Evolutionary conservation across 1,139 yeast species (phyloP).

Genomic region (Kodamaea derodonti): DNA sequence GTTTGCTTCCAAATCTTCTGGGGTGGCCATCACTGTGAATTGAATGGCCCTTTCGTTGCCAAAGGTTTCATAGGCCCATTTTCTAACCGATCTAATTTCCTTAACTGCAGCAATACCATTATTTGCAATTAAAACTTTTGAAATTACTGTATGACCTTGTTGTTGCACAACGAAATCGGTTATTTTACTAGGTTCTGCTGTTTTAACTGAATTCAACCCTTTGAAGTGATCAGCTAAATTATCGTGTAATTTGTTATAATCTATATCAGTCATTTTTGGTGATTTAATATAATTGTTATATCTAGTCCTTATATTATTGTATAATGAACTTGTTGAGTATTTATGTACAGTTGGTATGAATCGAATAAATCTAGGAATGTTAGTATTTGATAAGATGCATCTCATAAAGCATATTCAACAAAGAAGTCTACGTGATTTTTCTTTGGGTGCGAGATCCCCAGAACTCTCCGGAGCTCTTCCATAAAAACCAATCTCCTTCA

Average conservation of each 20-base stretch:
- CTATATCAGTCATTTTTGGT: slow-evolving; percentile 9
- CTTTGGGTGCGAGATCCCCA: too few species aligned
- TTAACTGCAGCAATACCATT: slow-evolving; percentile 99
- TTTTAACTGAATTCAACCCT: slow-evolving; percentile 72
- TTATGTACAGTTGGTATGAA: slow-evolving; percentile 1
- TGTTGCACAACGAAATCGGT: slow-evolving; percentile 81
- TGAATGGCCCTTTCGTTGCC: slow-evolving; percentile 92
- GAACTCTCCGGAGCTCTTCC: too few species aligned
- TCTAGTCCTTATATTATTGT: too few species aligned
- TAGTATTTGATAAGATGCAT: slow-evolving; percentile 6
- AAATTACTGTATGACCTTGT: slow-evolving; percentile 94
- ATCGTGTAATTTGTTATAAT: slow-evolving; percentile 30
- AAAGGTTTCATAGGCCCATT: slow-evolving; percentile 98
- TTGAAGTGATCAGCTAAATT: slow-evolving; percentile 66
- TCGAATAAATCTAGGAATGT: slow-evolving; percentile 5
- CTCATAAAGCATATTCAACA: background rate
- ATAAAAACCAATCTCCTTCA: too few species aligned
- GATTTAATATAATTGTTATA: background rate
- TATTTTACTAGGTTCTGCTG: slow-evolving; percentile 70
- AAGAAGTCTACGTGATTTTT: background rate
- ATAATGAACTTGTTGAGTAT: too few species aligned
- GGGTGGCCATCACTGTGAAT: slow-evolving; percentile 98
- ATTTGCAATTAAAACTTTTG: slow-evolving; percentile 86
- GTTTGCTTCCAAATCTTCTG: slow-evolving; percentile 94
- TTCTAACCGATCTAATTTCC: slow-evolving; percentile 93